phyloP scores from a whole-genome alignment of 2,329 filamentous ascomycete species.

The Penicillium rolfsii region DNA sequence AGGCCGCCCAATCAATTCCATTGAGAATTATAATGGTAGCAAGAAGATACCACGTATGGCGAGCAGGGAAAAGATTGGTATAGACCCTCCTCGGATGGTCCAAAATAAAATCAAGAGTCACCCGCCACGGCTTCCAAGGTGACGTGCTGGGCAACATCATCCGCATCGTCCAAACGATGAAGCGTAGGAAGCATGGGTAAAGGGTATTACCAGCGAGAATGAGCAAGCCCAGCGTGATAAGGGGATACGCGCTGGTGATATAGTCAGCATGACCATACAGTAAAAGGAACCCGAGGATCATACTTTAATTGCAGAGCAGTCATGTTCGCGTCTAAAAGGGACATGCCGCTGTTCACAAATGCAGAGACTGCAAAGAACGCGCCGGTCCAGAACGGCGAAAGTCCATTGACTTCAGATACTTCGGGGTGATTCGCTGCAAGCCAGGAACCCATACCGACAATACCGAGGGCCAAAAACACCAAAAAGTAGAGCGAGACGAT shows the following conservation, averaged over 20 bases:
- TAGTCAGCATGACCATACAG: slow-evolving; percentile 10
- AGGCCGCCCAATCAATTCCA: slow-evolving; percentile 65
- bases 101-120: slow-evolving; percentile 41
- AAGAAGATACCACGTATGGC: slow-evolving; percentile 68
- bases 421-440: slow-evolving; percentile 47
- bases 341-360: slow-evolving; percentile 61
- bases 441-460: slow-evolving; percentile 53
- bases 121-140: slow-evolving; percentile 35
- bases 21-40: slow-evolving; percentile 66
- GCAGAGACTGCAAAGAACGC: slow-evolving; percentile 58
- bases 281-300: not conserved
- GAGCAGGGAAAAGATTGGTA: slow-evolving; percentile 61
- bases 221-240: slow-evolving; percentile 57
- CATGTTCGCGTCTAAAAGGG: slow-evolving; percentile 57
- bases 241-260: slow-evolving; percentile 39
- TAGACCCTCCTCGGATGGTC: slow-evolving; percentile 42
- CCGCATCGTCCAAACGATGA: slow-evolving; percentile 60
- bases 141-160: slow-evolving; percentile 34
- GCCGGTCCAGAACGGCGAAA: slow-evolving; percentile 54
- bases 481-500: slow-evolving; percentile 52
- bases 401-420: slow-evolving; percentile 48
- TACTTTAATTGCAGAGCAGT: slow-evolving; percentile 48
- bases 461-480: slow-evolving; percentile 51
- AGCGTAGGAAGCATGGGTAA: slow-evolving; percentile 65
- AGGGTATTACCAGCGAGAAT: slow-evolving; percentile 69